Evolutionary conservation across 2,329 filamentous ascomycete species (phyloP), one percentile per base, ranked within the genome.

Genomic region (Biscogniauxia mediterranea): DNA sequence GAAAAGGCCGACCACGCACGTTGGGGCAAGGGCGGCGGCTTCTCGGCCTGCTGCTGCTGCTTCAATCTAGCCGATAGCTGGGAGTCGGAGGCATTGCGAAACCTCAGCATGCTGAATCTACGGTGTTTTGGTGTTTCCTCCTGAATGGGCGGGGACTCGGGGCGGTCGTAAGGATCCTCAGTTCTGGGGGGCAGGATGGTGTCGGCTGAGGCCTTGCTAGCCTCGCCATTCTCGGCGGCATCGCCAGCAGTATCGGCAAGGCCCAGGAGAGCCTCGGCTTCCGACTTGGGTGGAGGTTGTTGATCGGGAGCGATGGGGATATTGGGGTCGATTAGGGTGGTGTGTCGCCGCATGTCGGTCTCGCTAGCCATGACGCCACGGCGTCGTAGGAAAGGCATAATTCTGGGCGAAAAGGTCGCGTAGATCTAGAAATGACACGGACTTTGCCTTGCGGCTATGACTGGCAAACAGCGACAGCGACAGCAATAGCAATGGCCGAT

Each of bases 41-140:
- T 82, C 70, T 82, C 79, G 62, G 81, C 79, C 64, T 79, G 76
- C 53, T 80, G 80, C 59, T 92, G 88, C 69, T 89, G 85, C 74
- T 89, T 93, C 57, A 89, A 89, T 73, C 87, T 85, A 28, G 87
- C 81, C 11, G 92, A 92, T 63, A 98, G 79, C 75, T 97, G 93
- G 56, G 93, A 90, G 78, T 98, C 94, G 8, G 93, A 97, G 64
- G 92, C 93, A 83, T 97, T 93, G 71, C 93, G 90, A 75, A 95
- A 93, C 72, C 89, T 89, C 78, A 97, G 80, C 76, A 96, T 80
- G 59, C 85, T 88, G 73, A 89, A 89, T 63, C 86, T 84, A 62
- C 81, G 83, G 68, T 86, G 82, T 69, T 83, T 87, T 38, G 77
- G 77, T 32, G 77, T 80, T 70, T 86, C 81, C 55, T 85, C 83